phyloP scores from a whole-genome alignment of 768 basidiomycete genomes.

The Leccinum rimulosum region DNA sequence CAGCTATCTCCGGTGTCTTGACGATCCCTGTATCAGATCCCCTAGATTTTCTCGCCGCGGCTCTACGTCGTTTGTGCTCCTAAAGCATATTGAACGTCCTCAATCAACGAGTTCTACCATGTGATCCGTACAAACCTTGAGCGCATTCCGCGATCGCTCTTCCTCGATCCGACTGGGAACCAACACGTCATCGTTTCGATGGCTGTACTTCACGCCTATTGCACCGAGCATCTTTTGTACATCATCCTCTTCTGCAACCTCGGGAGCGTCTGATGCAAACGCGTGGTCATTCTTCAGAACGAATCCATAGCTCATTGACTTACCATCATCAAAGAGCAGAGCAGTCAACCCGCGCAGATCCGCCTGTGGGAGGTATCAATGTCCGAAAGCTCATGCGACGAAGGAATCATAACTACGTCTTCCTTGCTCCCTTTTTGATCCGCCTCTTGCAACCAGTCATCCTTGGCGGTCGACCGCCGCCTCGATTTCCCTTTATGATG shows the following conservation, averaged over 20 bases:
- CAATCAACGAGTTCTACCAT: not conserved
- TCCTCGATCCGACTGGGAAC: slow-evolving; percentile 67
- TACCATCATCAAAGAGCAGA: slow-evolving; percentile 71
- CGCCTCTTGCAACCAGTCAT: slow-evolving; percentile 45
- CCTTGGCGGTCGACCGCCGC: slow-evolving; percentile 30
- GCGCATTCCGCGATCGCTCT: slow-evolving; percentile 52
- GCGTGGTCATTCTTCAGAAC: not conserved
- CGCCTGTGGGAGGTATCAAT: slow-evolving; percentile 33
- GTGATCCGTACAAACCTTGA: slow-evolving; percentile 39
- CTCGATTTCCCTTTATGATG: slow-evolving; percentile 51
- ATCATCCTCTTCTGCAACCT: slow-evolving; percentile 42
- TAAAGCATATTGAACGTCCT: slow-evolving; percentile 11
- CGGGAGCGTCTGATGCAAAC: slow-evolving; percentile 36
- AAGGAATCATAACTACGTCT: slow-evolving; percentile 13
- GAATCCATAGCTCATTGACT: slow-evolving; percentile 9
- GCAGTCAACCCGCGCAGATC: slow-evolving; percentile 60
- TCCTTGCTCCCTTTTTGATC: slow-evolving; percentile 44
- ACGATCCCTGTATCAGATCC: slow-evolving; percentile 1
- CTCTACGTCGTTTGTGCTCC: slow-evolving; percentile 29
- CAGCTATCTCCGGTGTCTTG: slow-evolving; percentile 35
- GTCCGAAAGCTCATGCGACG: not conserved
- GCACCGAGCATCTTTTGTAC: slow-evolving; percentile 56
- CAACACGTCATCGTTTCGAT: slow-evolving; percentile 71
- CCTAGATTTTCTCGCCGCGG: slow-evolving; percentile 23
- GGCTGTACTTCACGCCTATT: slow-evolving; percentile 69